Evolutionary conservation across 306 rosid genomes (phyloP).

Genomic region (Echinosophora koreensis): DNA sequence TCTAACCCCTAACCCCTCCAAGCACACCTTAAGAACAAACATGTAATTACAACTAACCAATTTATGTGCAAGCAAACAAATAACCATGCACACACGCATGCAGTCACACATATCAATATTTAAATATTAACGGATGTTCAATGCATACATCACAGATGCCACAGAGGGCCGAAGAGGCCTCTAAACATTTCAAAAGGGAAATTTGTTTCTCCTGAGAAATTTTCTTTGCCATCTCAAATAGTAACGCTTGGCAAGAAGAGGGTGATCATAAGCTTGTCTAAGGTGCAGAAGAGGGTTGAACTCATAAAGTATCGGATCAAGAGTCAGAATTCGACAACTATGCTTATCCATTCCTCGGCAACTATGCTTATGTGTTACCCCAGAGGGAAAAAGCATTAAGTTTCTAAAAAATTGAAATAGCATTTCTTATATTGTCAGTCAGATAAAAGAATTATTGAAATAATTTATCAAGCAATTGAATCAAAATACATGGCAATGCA

Average conservation of each 20-base stretch:
- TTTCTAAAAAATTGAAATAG: neutral
- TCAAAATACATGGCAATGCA: conserved; percentile 12
- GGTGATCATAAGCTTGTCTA: conserved; percentile 99
- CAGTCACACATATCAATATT: neutral
- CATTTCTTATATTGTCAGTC: neutral
- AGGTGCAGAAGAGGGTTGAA: conserved; percentile 74
- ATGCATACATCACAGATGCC: conserved; percentile 87
- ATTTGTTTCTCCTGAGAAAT: conserved; percentile 75
- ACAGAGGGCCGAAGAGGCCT: conserved; percentile 86
- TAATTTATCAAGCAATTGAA: neutral
- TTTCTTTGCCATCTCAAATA: conserved; percentile 80
- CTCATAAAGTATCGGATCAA: neutral
- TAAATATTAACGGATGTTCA: conserved; percentile 20
- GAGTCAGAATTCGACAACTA: conserved; percentile 1
- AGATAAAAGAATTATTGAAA: neutral
- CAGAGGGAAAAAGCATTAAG: neutral
- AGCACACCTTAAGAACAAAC: conserved; percentile 6
- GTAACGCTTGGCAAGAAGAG: conserved; percentile 81
- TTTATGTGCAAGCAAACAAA: conserved; percentile 23
- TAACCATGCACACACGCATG: neutral
- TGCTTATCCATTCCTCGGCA: conserved; percentile 1
- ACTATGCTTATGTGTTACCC: neutral
- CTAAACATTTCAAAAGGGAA: conserved; percentile 74
- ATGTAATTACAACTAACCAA: neutral
- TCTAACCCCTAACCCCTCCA: conserved; percentile 1